Evolutionary conservation across 2,329 filamentous ascomycete species (phyloP), one percentile per base, ranked within the genome.

Genomic region (Hymenoscyphus occultus): DNA sequence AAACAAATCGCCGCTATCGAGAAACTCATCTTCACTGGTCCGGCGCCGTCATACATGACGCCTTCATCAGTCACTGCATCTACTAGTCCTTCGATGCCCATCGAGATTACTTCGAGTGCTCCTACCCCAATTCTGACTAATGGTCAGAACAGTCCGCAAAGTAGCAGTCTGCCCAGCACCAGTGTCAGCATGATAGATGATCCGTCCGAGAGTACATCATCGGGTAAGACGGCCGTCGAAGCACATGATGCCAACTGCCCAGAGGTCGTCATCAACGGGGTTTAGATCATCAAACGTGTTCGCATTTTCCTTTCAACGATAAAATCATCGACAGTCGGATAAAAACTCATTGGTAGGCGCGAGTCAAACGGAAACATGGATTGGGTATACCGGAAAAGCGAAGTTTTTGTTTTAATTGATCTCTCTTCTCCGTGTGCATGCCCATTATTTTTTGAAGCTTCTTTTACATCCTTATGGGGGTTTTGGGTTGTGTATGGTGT

Each of bases 81-180:
- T 66, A 70, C 75, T 68, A 64, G 62, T 61, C 74, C 73, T 63
- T 72, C 72, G 10, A 74, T 76, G 7, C 77, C 76, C 51, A 76
- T 82, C 57, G 77, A 81, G 66, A 77, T 81, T 70, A 77, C 79
- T 73, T 83, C 87, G 62, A 80, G 81, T 10, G 83, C 84, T 0
- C 85, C 87, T 9, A 90, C 88, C 0, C 90, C 90, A 1, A 82
- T 83, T 28, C 81, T 91, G 62, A 90, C 88, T 1, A 88, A 84
- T 70, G 88, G 89, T 71, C 85, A 85, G 48, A 90, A 90, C 73
- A 90, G 86, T 68, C 88, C 88, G 1, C 86, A 87, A 71, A 90
- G 85, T 74, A 87, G 81, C 74, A 87, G 84, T 66, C 81, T 88
- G 2, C 84, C 87, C 4, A 91, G 87, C 75, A 85, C 86, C 2